Conservation (phyloP, 495 filamentous ascomycete species). For the Cairneyella variabilis region DNA sequence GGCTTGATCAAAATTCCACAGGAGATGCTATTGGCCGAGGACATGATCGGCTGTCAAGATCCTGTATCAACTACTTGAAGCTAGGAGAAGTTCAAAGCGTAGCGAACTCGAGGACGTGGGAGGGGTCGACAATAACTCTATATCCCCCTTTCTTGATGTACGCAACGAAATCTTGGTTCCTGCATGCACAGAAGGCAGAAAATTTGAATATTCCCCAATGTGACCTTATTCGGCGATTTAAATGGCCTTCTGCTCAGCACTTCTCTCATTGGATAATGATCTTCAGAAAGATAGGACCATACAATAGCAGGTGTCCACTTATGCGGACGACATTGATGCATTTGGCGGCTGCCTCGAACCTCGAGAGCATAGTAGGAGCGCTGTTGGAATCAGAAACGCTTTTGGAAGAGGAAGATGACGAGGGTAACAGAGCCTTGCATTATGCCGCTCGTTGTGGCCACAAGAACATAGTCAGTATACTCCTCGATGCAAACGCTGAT, state of each 20-base stretch:
- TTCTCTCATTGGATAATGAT: conserved; percentile 5
- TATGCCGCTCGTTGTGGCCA: conserved; percentile 7
- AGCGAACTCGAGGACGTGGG: not conserved
- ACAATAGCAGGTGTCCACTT: not conserved
- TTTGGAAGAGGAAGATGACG: not conserved
- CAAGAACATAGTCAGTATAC: conserved; percentile 3
- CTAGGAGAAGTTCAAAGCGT: conserved; percentile 1
- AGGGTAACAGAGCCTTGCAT: conserved; percentile 19
- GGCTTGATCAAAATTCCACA: not conserved
- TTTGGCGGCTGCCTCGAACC: conserved; percentile 7
- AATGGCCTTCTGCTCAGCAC: not conserved
- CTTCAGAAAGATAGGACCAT: not conserved
- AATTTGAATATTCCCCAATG: not conserved
- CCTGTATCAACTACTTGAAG: conserved; percentile 16
- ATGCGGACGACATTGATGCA: conserved; percentile 5
- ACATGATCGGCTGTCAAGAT: conserved; percentile 8
- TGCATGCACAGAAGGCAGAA: conserved; percentile 12
- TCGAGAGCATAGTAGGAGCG: conserved; percentile 1
- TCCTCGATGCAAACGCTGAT: conserved; percentile 17
- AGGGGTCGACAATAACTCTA: not conserved
- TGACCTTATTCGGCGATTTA: conserved; percentile 7
- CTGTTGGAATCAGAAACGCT: not conserved
- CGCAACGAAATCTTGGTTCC: conserved; percentile 3
- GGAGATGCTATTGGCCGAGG: conserved; percentile 6
- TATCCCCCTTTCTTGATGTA: conserved; percentile 6